These are phyloP conservation scores for Fraxinus velutina DNA, from an alignment of 305 asterid species.

Conservation along the genomic window DNA sequence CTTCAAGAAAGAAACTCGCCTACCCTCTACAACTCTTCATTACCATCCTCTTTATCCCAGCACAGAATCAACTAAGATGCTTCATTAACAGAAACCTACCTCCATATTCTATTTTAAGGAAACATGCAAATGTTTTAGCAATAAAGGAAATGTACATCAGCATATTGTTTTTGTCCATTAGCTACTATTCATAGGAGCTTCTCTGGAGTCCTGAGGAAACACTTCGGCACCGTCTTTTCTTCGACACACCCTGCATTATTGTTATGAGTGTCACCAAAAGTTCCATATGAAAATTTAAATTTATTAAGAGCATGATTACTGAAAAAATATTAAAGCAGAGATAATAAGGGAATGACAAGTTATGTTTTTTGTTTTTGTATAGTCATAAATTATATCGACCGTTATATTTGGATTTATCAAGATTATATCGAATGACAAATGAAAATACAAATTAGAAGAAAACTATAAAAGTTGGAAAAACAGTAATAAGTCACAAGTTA, in stretches of 20 bases:
- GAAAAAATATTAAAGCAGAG: neutral
- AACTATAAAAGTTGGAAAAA: neutral
- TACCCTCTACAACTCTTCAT: neutral
- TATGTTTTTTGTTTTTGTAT: neutral
- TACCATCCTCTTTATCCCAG: neutral
- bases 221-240: constrained; percentile 7
- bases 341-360: neutral
- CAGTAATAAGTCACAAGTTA: neutral
- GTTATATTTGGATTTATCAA: neutral
- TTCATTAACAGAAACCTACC: neutral
- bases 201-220: constrained; percentile 6
- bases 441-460: neutral
- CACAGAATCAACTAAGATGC: neutral
- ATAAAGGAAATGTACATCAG: neutral
- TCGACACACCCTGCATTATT: neutral
- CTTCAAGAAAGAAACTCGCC: neutral
- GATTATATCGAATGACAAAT: neutral
- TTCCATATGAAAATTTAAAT: neutral
- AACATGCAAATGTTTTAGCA: neutral
- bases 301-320: neutral
- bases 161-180: neutral
- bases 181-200: neutral
- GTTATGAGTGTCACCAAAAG: neutral
- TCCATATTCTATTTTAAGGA: neutral
- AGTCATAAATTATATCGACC: neutral